Evolutionary conservation across 306 rosid species (phyloP).

Genomic region (Trifolium fragiferum): DNA sequence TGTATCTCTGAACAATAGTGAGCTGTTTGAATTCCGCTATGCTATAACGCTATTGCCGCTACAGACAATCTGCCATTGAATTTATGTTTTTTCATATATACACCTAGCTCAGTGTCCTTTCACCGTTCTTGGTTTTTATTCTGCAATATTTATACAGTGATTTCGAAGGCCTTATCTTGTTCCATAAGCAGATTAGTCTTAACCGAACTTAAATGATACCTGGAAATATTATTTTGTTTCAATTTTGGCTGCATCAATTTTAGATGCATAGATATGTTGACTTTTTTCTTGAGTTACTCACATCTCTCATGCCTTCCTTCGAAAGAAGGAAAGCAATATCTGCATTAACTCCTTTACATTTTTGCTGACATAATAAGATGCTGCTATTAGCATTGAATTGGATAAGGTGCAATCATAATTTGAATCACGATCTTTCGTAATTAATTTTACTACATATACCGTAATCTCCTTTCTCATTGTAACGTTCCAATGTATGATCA

Average conservation of each 20-base stretch:
- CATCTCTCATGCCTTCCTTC: constrained; percentile 21
- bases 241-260: constrained; percentile 33
- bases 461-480: constrained; percentile 24
- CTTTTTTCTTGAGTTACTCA: constrained; percentile 1
- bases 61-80: constrained; percentile 1
- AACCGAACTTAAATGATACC: constrained; percentile 21
- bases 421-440: constrained; percentile 6
- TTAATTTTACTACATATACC: not conserved
- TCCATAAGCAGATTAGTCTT: constrained; percentile 26
- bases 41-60: not conserved
- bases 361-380: constrained; percentile 8
- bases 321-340: constrained; percentile 26
- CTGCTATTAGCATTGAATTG: constrained; percentile 8
- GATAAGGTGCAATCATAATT: constrained; percentile 18
- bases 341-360: not conserved
- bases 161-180: constrained; percentile 16
- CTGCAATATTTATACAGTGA: not conserved
- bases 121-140: constrained; percentile 21
- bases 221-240: constrained; percentile 18
- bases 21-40: not conserved
- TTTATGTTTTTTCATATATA: constrained; percentile 13
- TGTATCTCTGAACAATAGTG: not conserved
- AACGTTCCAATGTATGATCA: constrained; percentile 19
- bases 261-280: constrained; percentile 19
- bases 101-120: constrained; percentile 11